These are phyloP conservation scores for Litchi chinensis DNA, from an alignment of 345 rosid genomes.

Conservation along the genomic window DNA sequence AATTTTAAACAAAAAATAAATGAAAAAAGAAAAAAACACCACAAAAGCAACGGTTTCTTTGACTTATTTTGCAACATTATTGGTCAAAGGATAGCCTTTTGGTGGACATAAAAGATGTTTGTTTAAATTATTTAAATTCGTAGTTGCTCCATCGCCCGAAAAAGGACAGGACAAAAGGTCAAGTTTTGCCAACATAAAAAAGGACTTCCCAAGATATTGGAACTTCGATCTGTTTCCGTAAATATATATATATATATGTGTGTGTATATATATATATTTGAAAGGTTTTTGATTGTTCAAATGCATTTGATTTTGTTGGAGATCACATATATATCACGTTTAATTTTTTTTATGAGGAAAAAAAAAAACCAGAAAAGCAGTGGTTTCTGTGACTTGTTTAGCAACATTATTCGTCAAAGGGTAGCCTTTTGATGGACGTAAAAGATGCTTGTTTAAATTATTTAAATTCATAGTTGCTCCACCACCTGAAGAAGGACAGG, in stretches of 20 bases:
- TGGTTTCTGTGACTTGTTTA: too few relatives aligned
- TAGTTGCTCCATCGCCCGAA: conserved; percentile 20
- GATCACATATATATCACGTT: too few relatives aligned
- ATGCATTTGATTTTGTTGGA: too few relatives aligned
- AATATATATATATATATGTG: too few relatives aligned
- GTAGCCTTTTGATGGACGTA: background rate
- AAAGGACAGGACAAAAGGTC: background rate
- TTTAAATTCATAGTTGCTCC: conserved; percentile 10
- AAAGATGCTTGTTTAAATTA: background rate
- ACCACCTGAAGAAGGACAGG: conserved; percentile 6
- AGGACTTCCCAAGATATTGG: background rate
- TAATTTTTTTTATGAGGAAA: too few relatives aligned
- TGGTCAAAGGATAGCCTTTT: background rate
- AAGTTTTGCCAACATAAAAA: background rate
- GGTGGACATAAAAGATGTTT: background rate
- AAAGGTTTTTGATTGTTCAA: too few relatives aligned
- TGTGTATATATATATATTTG: too few relatives aligned
- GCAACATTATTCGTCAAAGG: background rate
- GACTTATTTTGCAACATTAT: background rate
- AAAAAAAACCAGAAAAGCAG: background rate
- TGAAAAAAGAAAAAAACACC: too few relatives aligned
- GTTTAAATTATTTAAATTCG: background rate
- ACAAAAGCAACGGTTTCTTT: background rate
- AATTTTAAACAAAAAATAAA: too few relatives aligned
- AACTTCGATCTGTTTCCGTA: background rate